Conservation (phyloP, 345 rosid species). For the Camelina hispida region DNA sequence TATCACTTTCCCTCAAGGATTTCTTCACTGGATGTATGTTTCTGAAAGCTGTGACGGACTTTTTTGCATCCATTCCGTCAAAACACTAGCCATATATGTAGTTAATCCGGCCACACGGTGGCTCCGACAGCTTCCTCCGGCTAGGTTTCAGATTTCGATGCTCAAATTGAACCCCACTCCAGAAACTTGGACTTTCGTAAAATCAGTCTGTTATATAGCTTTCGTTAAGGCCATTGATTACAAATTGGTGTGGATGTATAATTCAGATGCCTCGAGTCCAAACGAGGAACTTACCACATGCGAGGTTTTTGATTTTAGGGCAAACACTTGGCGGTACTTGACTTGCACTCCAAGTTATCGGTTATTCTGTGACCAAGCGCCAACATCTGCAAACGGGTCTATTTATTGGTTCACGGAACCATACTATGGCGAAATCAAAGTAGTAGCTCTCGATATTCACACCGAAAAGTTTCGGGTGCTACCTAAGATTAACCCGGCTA, state of each 20-base stretch:
- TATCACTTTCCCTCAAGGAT: not conserved
- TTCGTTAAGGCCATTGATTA: slow-evolving; percentile 26
- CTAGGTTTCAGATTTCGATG: slow-evolving; percentile 3
- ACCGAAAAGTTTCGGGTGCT: not conserved
- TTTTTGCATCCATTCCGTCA: not conserved
- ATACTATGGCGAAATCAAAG: not conserved
- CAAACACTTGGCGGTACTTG: slow-evolving; percentile 1
- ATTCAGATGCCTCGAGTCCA: not conserved
- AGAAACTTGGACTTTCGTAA: not conserved
- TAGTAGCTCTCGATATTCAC: not conserved
- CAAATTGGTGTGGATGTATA: slow-evolving; percentile 33
- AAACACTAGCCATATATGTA: not conserved
- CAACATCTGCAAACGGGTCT: not conserved
- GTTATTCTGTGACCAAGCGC: not conserved
- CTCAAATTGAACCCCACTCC: not conserved
- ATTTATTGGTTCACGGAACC: slow-evolving; percentile 2
- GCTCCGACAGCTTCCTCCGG: slow-evolving; percentile 21
- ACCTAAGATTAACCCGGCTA: not conserved
- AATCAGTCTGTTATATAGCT: not conserved
- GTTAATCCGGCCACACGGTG: slow-evolving; percentile 29
- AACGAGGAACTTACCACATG: not conserved
- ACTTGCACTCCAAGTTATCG: not conserved
- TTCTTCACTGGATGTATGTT: not conserved
- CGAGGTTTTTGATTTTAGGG: slow-evolving; percentile 13
- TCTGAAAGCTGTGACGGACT: not conserved